These are phyloP conservation scores for Fusarium compactum DNA, from an alignment of 2,329 filamentous ascomycete species.

Conservation along the genomic window DNA sequence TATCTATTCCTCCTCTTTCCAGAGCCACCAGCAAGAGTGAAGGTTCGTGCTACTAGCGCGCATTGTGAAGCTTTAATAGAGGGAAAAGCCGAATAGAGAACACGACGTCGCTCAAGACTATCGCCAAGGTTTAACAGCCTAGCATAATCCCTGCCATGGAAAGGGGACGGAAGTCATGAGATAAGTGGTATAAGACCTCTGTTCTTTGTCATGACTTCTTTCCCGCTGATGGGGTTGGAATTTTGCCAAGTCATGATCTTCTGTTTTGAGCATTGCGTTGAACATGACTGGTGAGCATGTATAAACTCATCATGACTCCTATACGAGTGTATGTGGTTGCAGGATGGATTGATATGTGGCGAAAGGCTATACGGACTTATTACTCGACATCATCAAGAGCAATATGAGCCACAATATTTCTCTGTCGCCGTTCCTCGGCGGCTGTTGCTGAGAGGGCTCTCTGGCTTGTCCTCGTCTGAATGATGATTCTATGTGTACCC, in stretches of 20 bases:
- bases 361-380: not conserved
- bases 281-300: not conserved
- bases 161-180: not conserved
- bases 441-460: not conserved
- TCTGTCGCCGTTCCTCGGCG: not conserved
- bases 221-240: not conserved
- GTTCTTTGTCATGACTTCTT: not conserved
- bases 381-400: not conserved
- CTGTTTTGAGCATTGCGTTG: not conserved
- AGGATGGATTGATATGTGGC: not conserved
- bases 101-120: not conserved
- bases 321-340: not conserved
- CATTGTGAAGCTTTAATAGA: not conserved
- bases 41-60: not conserved
- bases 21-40: not conserved
- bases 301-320: not conserved
- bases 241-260: not conserved
- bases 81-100: not conserved
- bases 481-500: not conserved
- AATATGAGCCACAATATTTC: not conserved
- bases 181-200: not conserved
- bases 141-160: not conserved
- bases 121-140: not conserved
- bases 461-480: not conserved
- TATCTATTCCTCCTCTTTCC: not conserved